Percentiles rank a stretch among this genome's conserved stretches.
These are phyloP conservation scores for Cucurbita moschata DNA, from an alignment of 306 rosid genomes.

Conservation along the genomic window DNA sequence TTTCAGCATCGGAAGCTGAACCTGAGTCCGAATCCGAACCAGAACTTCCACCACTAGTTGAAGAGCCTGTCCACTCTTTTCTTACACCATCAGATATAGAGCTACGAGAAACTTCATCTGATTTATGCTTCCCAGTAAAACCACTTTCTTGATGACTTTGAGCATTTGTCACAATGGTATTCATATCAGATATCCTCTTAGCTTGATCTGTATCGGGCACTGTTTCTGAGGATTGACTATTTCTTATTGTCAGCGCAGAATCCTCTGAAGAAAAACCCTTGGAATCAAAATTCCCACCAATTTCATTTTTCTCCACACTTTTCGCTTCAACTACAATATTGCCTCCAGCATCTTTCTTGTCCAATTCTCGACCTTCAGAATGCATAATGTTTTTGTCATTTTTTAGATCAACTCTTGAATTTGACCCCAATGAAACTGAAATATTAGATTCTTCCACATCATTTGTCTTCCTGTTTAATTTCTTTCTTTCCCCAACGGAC, in stretches of 20 bases:
- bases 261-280: conserved; percentile 20
- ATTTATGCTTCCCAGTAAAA: conserved; percentile 25
- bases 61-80: conserved; percentile 23
- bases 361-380: conserved; percentile 16
- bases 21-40: conserved; percentile 60
- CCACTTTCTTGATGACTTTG: conserved; percentile 25
- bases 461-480: conserved; percentile 40
- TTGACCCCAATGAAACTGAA: conserved; percentile 26
- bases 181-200: conserved; percentile 18
- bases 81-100: conserved; percentile 45
- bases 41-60: conserved; percentile 52
- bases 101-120: conserved; percentile 27
- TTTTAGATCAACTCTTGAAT: conserved; percentile 28
- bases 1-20: conserved; percentile 74
- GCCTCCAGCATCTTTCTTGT: conserved; percentile 16
- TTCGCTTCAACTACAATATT: conserved; percentile 16
- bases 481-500: conserved; percentile 22
- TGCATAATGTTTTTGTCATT: conserved; percentile 19
- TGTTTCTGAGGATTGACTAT: conserved; percentile 11
- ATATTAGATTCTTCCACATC: conserved; percentile 47
- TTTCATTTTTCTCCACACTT: conserved; percentile 24
- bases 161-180: conserved; percentile 19
- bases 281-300: conserved; percentile 10
- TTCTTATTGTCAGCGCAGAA: conserved; percentile 11
- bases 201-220: conserved; percentile 10